These are phyloP conservation scores for Alnus rubra DNA, from an alignment of 306 rosid species.

Conservation along the genomic window DNA sequence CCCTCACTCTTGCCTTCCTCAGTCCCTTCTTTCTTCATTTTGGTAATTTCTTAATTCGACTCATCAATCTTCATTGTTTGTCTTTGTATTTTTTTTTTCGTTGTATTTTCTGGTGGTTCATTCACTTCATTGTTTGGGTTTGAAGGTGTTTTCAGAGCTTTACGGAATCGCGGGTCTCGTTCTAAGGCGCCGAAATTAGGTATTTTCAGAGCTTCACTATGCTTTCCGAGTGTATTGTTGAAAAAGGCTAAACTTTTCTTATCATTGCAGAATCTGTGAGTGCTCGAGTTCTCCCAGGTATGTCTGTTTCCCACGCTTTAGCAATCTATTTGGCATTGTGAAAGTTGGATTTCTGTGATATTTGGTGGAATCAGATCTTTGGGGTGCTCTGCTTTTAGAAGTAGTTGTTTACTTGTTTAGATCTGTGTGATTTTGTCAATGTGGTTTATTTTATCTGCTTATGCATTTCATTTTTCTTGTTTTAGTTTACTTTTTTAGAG, in stretches of 20 bases:
- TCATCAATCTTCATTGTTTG: too few relatives aligned
- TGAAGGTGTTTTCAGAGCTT: too few relatives aligned
- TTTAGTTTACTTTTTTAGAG: background rate
- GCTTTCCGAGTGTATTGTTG: background rate
- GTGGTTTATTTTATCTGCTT: background rate
- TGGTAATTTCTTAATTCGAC: too few relatives aligned
- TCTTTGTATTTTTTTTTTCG: too few relatives aligned
- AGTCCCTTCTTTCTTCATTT: too few relatives aligned
- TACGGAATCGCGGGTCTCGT: too few relatives aligned
- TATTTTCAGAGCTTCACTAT: too few relatives aligned
- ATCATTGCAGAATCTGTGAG: constrained; percentile 28
- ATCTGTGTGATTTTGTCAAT: constrained; percentile 40
- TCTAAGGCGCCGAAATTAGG: too few relatives aligned
- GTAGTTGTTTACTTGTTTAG: background rate
- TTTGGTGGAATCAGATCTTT: background rate
- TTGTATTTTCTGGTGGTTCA: too few relatives aligned
- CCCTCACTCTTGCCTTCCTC: too few relatives aligned
- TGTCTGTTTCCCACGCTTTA: constrained; percentile 14
- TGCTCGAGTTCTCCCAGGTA: constrained; percentile 35
- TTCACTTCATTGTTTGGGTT: too few relatives aligned
- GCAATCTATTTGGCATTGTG: background rate
- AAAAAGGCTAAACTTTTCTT: background rate
- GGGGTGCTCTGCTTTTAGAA: background rate
- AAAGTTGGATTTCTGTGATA: constrained; percentile 8
- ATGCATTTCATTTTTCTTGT: constrained; percentile 6